Base-by-base conservation (phyloP, 1,284 basidiomycete species). In the Ustilago nuda region DNA sequence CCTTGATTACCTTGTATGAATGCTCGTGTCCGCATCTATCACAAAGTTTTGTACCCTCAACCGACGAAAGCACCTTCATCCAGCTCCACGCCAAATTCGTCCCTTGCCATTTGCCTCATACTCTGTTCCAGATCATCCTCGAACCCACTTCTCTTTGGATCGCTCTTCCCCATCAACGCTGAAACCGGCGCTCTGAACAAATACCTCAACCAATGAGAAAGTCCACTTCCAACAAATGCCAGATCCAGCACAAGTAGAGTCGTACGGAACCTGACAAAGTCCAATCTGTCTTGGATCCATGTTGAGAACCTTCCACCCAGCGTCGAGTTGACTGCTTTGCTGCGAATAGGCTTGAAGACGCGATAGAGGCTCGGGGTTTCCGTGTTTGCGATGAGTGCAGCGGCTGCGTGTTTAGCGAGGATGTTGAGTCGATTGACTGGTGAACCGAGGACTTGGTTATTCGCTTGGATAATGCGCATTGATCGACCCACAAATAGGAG, bases 371-470 rank as follows among this genome's bases (percentile, higher is more conserved):
- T 64, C 1, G 76, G 73, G 15, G 78, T 78, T 30, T 63, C 39
- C n/a, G 66, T 65, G 36, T 55, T 69, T 19, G 58, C 60, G 36
- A 82, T 66, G 8, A 83, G 61, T 0, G 82, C 81, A 8, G 73
- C 72, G 8, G 81, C 75, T 1, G 82, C 82, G 41, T 83, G 81
- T 33, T 68, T 75, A n/a, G 82, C 82, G 8, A 83, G 64, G 52
- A 83, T 83, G 73, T 83, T 82, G 63, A 83, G 73, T 27, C 82
- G 67, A 55, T 83, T 83, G 13, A 82, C 82, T 3, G 81, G 82
- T n/a, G 82, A 83, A 1, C 79, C 80, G 2, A 83, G 71, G 1
- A 75, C 69, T 58, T 83, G 81, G 43, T 81, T 81, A 67, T 81
- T 80, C 41, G 82, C 80, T 54, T 83, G 82, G 33, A 83, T 74